Percentiles rank a stretch among this genome's conserved stretches.
Evolutionary conservation across 805 yeast species (phyloP).

Genomic region (Cyberlindnera subsufficiens): DNA sequence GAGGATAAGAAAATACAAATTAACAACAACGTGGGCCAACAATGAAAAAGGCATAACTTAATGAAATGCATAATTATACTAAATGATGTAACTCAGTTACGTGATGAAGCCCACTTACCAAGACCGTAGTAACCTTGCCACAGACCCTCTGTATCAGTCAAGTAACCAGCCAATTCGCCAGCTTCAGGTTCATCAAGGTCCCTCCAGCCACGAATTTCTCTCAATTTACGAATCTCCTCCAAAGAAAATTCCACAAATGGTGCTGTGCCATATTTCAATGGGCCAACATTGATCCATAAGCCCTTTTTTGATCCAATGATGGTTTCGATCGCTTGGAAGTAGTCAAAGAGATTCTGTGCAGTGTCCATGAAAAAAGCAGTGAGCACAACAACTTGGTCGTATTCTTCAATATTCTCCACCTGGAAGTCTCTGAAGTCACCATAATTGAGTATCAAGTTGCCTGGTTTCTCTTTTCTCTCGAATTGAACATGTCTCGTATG

Average conservation of each 20-base stretch:
- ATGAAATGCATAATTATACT: too few relatives aligned
- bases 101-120: constrained; percentile 41
- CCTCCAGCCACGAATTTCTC: constrained; percentile 61
- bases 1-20: constrained; percentile 90
- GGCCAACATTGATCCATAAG: constrained; percentile 88
- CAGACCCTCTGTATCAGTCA: constrained; percentile 58
- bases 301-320: constrained; percentile 42
- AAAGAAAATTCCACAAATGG: constrained; percentile 68
- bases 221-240: constrained; percentile 57
- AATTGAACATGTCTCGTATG: constrained; percentile 45
- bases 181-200: constrained; percentile 31
- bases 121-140: constrained; percentile 80
- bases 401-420: constrained; percentile 22
- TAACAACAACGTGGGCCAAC: constrained; percentile 35
- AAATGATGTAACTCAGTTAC: background rate
- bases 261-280: constrained; percentile 86
- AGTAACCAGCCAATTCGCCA: constrained; percentile 47
- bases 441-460: constrained; percentile 40
- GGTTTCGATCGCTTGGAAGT: constrained; percentile 57
- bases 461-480: constrained; percentile 34
- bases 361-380: constrained; percentile 86
- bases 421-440: constrained; percentile 62
- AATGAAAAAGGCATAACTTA: background rate
- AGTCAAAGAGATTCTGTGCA: constrained; percentile 78
- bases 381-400: constrained; percentile 48